Evolutionary conservation across 768 basidiomycete genomes (phyloP).

Genomic region (Termitomyces sp.): DNA sequence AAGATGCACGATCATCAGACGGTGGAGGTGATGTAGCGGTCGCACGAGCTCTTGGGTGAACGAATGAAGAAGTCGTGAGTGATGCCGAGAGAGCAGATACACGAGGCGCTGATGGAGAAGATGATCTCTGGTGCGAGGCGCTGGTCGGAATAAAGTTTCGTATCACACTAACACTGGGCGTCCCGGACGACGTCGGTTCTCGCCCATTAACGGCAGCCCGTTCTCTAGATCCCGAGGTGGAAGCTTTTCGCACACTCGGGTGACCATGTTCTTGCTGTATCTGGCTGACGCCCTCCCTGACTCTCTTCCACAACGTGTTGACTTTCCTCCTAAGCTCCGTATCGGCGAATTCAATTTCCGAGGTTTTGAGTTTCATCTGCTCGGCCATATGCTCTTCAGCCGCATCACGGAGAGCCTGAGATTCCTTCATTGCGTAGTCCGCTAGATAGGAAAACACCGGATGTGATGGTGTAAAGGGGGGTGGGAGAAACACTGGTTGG

Average conservation of each 20-base stretch:
- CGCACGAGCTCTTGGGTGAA: slow-evolving; percentile 38
- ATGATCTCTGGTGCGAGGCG: slow-evolving; percentile 34
- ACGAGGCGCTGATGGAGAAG: slow-evolving; percentile 34
- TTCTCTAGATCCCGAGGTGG: slow-evolving; percentile 16
- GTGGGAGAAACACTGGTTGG: slow-evolving; percentile 65
- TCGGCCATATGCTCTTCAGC: slow-evolving; percentile 58
- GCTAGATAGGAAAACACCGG: slow-evolving; percentile 66
- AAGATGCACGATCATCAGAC: slow-evolving; percentile 10
- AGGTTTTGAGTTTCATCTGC: slow-evolving; percentile 49
- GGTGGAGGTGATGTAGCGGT: slow-evolving; percentile 15
- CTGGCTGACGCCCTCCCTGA: slow-evolving; percentile 43
- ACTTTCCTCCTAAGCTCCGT: slow-evolving; percentile 52
- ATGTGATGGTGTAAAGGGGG: slow-evolving; percentile 75
- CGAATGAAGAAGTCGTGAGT: slow-evolving; percentile 54
- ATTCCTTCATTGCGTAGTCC: slow-evolving; percentile 50
- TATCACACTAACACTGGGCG: slow-evolving; percentile 39
- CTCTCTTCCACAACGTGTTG: slow-evolving; percentile 60
- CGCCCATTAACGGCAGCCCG: slow-evolving; percentile 16
- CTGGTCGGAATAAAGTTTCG: slow-evolving; percentile 55
- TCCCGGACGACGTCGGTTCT: slow-evolving; percentile 14
- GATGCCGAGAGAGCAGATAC: slow-evolving; percentile 72
- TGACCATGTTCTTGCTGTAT: slow-evolving; percentile 35
- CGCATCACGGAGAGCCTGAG: slow-evolving; percentile 47
- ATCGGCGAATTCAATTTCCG: slow-evolving; percentile 56
- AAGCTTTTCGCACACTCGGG: slow-evolving; percentile 9